Conservation (phyloP, 306 rosid species). For the Quercus berberidifolia region DNA sequence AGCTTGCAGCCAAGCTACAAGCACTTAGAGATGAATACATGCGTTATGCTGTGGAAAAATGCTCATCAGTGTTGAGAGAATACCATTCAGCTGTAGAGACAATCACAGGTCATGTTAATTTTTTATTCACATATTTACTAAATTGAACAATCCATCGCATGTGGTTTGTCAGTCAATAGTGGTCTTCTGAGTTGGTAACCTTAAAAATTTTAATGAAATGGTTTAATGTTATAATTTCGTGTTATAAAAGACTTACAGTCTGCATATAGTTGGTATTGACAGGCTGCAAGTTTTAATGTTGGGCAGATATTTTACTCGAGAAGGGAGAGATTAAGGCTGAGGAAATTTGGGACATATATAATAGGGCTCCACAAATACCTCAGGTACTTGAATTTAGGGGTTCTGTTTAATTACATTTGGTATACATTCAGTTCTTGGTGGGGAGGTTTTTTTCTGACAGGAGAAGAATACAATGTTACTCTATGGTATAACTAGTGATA, state of each 20-base stretch:
- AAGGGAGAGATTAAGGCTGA: constrained; percentile 71
- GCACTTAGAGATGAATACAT: constrained; percentile 92
- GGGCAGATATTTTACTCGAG: constrained; percentile 85
- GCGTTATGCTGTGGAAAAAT: constrained; percentile 84
- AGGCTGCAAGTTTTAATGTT: constrained; percentile 22
- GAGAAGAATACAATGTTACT: neutral
- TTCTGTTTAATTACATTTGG: neutral
- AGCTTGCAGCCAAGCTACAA: constrained; percentile 92
- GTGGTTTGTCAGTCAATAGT: constrained; percentile 4
- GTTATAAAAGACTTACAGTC: neutral
- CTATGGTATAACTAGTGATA: neutral
- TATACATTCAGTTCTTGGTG: neutral
- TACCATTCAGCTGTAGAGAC: constrained; percentile 82
- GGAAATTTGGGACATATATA: constrained; percentile 80
- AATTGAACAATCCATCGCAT: constrained; percentile 5
- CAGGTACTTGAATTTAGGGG: constrained; percentile 53
- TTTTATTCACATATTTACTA: constrained; percentile 18
- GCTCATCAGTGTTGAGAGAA: constrained; percentile 67
- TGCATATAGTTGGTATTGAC: constrained; percentile 8
- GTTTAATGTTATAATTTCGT: constrained; percentile 2
- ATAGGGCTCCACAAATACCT: constrained; percentile 53
- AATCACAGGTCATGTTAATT: constrained; percentile 69
- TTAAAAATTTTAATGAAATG: neutral
- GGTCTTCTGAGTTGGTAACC: neutral
- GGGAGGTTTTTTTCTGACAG: neutral